These are phyloP conservation scores for Microcyclosporella mali DNA, from an alignment of 2,329 filamentous ascomycete genomes.

Conservation along the genomic window DNA sequence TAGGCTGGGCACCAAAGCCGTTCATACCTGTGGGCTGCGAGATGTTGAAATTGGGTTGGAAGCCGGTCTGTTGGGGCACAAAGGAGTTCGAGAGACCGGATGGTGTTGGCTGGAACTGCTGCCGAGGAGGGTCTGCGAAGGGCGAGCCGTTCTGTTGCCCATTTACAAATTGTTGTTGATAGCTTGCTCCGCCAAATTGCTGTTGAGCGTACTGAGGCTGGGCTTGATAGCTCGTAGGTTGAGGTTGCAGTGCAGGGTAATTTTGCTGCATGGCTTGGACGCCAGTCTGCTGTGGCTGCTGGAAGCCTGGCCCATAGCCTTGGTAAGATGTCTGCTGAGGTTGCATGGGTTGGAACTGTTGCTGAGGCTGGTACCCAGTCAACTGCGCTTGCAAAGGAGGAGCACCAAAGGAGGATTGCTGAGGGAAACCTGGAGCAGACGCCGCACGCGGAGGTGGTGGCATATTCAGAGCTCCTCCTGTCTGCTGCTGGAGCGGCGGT, in stretches of 20 bases:
- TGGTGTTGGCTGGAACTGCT: slow-evolving; percentile 33
- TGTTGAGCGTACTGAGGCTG: slow-evolving; percentile 17
- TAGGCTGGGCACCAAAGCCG: slow-evolving; percentile 41
- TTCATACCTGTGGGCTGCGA: slow-evolving; percentile 35
- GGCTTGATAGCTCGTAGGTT: slow-evolving; percentile 51
- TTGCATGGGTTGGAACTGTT: slow-evolving; percentile 33
- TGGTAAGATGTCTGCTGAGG: slow-evolving; percentile 35
- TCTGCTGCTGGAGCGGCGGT: slow-evolving; percentile 56
- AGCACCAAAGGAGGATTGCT: slow-evolving; percentile 62
- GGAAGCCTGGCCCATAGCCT: slow-evolving; percentile 26
- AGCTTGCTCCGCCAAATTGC: slow-evolving; percentile 26
- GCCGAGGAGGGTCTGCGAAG: slow-evolving; percentile 51
- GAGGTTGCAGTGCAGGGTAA: slow-evolving; percentile 37
- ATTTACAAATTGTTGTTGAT: slow-evolving; percentile 49
- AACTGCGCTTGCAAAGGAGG: slow-evolving; percentile 76
- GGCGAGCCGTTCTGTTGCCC: slow-evolving; percentile 43
- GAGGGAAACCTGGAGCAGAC: slow-evolving; percentile 68
- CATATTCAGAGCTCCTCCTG: slow-evolving; percentile 59
- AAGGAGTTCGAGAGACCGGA: slow-evolving; percentile 33
- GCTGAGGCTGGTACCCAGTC: slow-evolving; percentile 60
- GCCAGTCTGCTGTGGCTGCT: slow-evolving; percentile 35
- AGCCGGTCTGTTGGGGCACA: slow-evolving; percentile 47
- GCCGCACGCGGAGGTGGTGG: slow-evolving; percentile 76
- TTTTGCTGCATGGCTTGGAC: slow-evolving; percentile 30
- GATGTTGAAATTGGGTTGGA: slow-evolving; percentile 39